phyloP scores from a whole-genome alignment of 495 filamentous ascomycete genomes.

The Daldinia vernicosa region DNA sequence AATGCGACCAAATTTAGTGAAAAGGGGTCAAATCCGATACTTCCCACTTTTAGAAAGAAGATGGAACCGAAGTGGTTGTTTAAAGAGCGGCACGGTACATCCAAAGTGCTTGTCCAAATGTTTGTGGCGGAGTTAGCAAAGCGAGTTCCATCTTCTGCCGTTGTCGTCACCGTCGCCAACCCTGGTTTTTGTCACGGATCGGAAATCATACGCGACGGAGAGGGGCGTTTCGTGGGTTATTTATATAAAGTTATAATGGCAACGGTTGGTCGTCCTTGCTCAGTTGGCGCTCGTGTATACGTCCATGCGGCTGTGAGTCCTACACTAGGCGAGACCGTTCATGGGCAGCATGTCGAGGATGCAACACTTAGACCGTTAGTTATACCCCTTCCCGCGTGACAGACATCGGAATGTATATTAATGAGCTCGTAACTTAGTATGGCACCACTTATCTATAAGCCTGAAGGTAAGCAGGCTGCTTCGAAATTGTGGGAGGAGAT shows the following conservation, averaged over 20 bases:
- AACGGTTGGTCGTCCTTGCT: constrained; percentile 38
- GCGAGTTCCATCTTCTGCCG: constrained; percentile 26
- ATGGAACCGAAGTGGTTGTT: constrained; percentile 21
- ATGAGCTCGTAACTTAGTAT: constrained; percentile 25
- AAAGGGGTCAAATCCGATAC: constrained; percentile 39
- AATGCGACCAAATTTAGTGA: constrained; percentile 48
- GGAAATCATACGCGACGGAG: constrained; percentile 40
- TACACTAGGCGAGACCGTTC: constrained; percentile 43
- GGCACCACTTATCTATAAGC: constrained; percentile 41
- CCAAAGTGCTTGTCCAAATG: constrained; percentile 53
- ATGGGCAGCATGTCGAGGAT: constrained; percentile 49
- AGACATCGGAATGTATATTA: not conserved
- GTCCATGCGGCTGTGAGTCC: constrained; percentile 46
- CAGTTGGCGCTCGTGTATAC: constrained; percentile 44
- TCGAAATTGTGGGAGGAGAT: constrained; percentile 52
- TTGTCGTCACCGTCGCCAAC: constrained; percentile 26
- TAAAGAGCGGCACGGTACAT: constrained; percentile 43
- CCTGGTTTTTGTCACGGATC: constrained; percentile 37
- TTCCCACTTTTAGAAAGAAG: constrained; percentile 48
- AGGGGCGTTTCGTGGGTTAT: constrained; percentile 41
- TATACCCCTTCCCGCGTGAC: not conserved
- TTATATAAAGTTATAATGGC: constrained; percentile 30
- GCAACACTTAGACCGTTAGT: constrained; percentile 50
- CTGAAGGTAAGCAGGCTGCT: constrained; percentile 44
- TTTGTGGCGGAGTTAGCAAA: constrained; percentile 51